Percentiles rank a stretch among this genome's conserved stretches.
phyloP scores from a whole-genome alignment of 192 early-diverging fungal genomes.

The Gonapodya sp. region DNA sequence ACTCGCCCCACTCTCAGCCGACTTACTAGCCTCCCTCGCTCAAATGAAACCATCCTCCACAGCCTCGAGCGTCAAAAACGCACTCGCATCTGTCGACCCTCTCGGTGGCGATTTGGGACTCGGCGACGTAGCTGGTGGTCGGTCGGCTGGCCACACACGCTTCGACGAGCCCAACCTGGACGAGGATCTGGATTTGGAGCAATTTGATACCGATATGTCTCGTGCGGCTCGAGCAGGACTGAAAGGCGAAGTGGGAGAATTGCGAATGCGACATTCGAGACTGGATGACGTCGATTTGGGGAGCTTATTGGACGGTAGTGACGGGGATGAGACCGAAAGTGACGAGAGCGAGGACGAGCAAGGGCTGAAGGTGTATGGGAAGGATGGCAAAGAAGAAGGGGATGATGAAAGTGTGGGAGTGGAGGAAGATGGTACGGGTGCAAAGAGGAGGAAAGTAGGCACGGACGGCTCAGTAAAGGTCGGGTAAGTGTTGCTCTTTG shows the following conservation, averaged over 20 bases:
- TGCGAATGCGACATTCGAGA: background rate
- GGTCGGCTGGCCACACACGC: background rate
- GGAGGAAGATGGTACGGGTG: background rate
- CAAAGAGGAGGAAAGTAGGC: background rate
- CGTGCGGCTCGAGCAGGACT: background rate
- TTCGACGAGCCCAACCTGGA: no score
- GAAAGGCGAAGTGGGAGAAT: background rate
- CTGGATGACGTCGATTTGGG: background rate
- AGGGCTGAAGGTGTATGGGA: background rate
- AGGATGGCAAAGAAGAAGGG: background rate
- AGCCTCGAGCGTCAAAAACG: background rate
- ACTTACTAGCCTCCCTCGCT: background rate
- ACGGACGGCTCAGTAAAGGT: background rate
- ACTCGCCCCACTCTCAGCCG: background rate
- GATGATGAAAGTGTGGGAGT: background rate
- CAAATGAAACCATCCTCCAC: background rate
- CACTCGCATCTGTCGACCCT: background rate
- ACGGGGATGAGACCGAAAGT: background rate
- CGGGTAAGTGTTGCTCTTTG: background rate
- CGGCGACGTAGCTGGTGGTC: background rate
- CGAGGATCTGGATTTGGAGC: no score
- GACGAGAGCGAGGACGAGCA: background rate
- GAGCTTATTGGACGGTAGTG: background rate
- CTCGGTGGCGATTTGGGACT: background rate
- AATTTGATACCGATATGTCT: no score